These are phyloP conservation scores for Artemisia argyi DNA, from an alignment of 129 eudicot species.

Conservation along the genomic window DNA sequence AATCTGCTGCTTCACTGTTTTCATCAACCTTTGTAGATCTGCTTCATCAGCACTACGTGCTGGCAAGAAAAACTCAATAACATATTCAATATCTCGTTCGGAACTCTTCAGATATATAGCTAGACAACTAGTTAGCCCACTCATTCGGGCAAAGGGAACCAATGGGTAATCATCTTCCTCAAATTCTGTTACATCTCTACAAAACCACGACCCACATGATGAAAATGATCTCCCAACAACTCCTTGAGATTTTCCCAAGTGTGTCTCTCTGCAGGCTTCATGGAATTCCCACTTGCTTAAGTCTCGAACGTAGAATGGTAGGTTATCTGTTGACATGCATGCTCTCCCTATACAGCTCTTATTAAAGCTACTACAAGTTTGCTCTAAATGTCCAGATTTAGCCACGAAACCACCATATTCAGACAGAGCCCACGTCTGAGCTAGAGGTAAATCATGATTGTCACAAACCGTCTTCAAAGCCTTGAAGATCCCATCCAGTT, in stretches of 20 bases:
- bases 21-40: not conserved
- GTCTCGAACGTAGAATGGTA: conserved; percentile 18
- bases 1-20: conserved; percentile 3
- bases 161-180: conserved; percentile 20
- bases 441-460: conserved; percentile 11
- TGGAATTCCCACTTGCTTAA: conserved; percentile 9
- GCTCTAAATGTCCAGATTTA: conserved; percentile 1
- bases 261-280: not conserved
- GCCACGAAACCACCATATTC: conserved; percentile 7
- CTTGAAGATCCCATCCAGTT: conserved; percentile 2
- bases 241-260: conserved; percentile 14
- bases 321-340: conserved; percentile 4
- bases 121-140: conserved; percentile 10
- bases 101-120: conserved; percentile 1
- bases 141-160: conserved; percentile 1
- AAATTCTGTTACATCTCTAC: conserved; percentile 4
- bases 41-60: not conserved
- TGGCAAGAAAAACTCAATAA: conserved; percentile 20
- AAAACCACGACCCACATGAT: not conserved
- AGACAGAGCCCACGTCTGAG: conserved; percentile 6
- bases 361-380: conserved; percentile 16
- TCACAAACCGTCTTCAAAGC: conserved; percentile 2
- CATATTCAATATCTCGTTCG: conserved; percentile 3
- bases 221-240: conserved; percentile 18
- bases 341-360: conserved; percentile 19